Evolutionary conservation across 2,329 filamentous ascomycete species (phyloP).

Genomic region (Chaetomiaceae sp.): DNA sequence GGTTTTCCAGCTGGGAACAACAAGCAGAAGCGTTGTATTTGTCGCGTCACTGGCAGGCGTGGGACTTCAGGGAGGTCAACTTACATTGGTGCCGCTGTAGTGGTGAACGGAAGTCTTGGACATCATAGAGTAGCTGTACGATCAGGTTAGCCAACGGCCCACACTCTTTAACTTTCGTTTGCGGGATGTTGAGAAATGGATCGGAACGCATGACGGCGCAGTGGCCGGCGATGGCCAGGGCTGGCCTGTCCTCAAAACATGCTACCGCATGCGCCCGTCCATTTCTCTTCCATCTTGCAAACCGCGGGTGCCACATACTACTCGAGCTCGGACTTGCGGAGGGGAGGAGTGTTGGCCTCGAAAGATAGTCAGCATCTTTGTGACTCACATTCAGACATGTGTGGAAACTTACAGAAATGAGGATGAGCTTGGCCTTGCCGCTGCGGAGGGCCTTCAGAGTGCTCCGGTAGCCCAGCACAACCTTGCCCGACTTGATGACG

Average conservation of each 20-base stretch:
- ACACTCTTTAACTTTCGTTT: neutral
- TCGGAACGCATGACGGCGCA: neutral
- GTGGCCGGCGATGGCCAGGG: no score
- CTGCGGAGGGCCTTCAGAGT: conserved; percentile 76
- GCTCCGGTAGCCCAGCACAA: conserved; percentile 86
- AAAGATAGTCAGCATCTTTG: neutral
- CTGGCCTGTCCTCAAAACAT: neutral
- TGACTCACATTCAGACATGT: neutral
- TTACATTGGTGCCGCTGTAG: conserved; percentile 98
- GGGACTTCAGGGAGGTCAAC: conserved; percentile 39
- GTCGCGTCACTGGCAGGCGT: conserved; percentile 5
- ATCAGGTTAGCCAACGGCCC: conserved; percentile 31
- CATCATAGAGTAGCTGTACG: conserved; percentile 70
- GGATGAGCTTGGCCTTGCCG: conserved; percentile 96
- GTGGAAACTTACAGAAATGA: conserved; percentile 36
- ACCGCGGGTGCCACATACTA: conserved; percentile 36
- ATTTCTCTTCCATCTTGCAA: neutral
- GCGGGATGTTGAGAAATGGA: neutral
- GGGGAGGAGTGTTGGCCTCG: conserved; percentile 86
- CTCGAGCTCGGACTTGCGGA: conserved; percentile 96
- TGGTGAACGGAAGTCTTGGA: conserved; percentile 95
- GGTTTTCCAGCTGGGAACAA: conserved; percentile 25
- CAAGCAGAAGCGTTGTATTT: conserved; percentile 18
- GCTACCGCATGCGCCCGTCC: neutral
- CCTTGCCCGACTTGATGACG: conserved; percentile 64